Evolutionary conservation across 2,329 filamentous ascomycete species (phyloP).

Genomic region (Purpureocillium takamizusanense): DNA sequence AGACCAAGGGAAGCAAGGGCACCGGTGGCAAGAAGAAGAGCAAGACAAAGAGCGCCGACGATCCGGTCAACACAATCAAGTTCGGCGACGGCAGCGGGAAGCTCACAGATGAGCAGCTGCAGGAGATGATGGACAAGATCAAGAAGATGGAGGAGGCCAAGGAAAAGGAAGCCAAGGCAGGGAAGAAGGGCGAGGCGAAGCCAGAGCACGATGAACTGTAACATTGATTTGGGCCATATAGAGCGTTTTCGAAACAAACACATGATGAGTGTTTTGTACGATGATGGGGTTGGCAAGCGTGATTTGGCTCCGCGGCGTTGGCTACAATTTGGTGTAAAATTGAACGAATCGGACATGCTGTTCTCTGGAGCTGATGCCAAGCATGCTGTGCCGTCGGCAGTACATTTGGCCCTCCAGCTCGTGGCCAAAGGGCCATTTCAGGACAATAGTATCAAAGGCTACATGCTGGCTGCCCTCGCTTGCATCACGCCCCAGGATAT

Average conservation of each 20-base stretch:
- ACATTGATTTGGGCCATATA: slow-evolving; percentile 2
- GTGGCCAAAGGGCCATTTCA: no score
- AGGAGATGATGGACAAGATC: slow-evolving; percentile 36
- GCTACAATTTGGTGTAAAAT: no score
- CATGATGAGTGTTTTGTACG: no score
- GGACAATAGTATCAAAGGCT: no score
- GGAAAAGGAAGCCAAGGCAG: slow-evolving; percentile 13
- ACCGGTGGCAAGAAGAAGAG: slow-evolving; percentile 24
- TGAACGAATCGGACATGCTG: no score
- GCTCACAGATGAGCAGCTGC: slow-evolving; percentile 36
- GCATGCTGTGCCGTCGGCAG: no score
- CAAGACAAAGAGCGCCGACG: slow-evolving; percentile 24
- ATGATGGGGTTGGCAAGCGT: no score
- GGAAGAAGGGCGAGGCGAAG: slow-evolving; percentile 13
- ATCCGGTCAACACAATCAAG: slow-evolving; percentile 31
- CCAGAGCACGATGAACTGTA: slow-evolving; percentile 26
- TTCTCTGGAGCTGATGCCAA: no score
- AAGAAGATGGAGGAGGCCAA: slow-evolving; percentile 20
- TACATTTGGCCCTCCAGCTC: no score
- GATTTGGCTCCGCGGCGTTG: no score
- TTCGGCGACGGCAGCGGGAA: slow-evolving; percentile 24
- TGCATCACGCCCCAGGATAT: no score
- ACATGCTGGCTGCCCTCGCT: no score
- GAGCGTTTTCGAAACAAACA: not conserved
- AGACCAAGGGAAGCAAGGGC: slow-evolving; percentile 16